These are phyloP conservation scores for Aureobasidium uvarum DNA, from an alignment of 2,329 filamentous ascomycete species.

Conservation along the genomic window DNA sequence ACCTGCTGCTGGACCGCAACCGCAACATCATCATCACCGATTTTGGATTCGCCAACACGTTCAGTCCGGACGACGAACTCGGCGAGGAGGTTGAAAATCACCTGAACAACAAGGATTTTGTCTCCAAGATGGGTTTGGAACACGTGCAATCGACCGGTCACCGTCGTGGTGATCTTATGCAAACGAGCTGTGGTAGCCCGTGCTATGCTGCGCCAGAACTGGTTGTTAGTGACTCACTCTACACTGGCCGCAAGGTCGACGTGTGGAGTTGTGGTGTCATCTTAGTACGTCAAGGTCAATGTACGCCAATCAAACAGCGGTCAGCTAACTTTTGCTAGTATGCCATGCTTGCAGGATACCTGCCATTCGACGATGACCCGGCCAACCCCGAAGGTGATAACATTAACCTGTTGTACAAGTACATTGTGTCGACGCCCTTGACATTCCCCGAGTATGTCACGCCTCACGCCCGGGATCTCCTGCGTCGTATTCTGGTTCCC, in stretches of 20 bases:
- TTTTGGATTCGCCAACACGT: conserved; percentile 98
- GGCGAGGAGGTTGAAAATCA: conserved; percentile 87
- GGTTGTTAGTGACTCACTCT: conserved; percentile 94
- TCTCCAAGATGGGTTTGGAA: conserved; percentile 84
- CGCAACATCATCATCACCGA: conserved; percentile 99
- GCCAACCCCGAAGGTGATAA: conserved; percentile 98
- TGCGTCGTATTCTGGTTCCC: conserved; percentile 90
- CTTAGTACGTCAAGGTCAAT: conserved; percentile 62
- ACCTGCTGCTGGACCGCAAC: conserved; percentile 89
- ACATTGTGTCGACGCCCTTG: conserved; percentile 94
- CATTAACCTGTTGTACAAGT: conserved; percentile 98
- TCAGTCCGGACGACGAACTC: conserved; percentile 83
- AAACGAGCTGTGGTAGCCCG: conserved; percentile 96
- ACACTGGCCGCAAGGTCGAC: conserved; percentile 96
- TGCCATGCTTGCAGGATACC: conserved; percentile 95
- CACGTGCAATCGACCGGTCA: conserved; percentile 64
- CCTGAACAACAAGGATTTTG: conserved; percentile 80
- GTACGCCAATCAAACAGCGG: background rate
- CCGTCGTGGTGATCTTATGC: conserved; percentile 92
- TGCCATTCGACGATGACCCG: conserved; percentile 97
- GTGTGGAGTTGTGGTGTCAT: conserved; percentile 99
- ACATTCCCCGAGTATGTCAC: conserved; percentile 99
- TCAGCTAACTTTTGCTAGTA: conserved; percentile 61
- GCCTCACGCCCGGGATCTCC: conserved; percentile 87
- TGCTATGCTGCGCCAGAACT: conserved; percentile 97